These are phyloP conservation scores for Petunia hybrid DNA, from an alignment of 305 asterid genomes.

Conservation along the genomic window DNA sequence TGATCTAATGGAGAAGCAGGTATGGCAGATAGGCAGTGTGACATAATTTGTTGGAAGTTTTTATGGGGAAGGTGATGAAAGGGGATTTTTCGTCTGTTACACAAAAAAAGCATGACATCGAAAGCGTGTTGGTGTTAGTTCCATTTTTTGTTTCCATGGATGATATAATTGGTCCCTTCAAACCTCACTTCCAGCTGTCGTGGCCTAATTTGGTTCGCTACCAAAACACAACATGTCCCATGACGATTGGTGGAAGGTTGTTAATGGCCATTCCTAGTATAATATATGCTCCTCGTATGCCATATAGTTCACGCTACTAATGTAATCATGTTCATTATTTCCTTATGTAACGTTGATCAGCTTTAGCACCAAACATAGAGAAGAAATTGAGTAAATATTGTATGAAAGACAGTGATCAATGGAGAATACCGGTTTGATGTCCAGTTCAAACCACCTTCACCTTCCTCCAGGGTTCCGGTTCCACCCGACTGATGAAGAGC, in stretches of 20 bases:
- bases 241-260: not conserved
- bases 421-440: slow-evolving; percentile 49
- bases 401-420: slow-evolving; percentile 25
- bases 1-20: not conserved
- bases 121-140: slow-evolving; percentile 37
- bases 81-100: slow-evolving; percentile 42
- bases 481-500: slow-evolving; percentile 70
- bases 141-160: not conserved
- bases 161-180: not conserved
- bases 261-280: not conserved
- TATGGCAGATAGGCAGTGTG: not conserved
- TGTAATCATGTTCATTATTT: not conserved
- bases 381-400: not conserved
- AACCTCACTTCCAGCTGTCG: slow-evolving; percentile 35
- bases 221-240: not conserved
- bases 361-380: not conserved
- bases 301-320: not conserved
- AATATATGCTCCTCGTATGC: not conserved
- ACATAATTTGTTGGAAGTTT: not conserved
- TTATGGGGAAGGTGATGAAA: not conserved
- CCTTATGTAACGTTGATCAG: not conserved
- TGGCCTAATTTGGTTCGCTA: not conserved
- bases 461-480: slow-evolving; percentile 66
- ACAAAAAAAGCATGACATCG: slow-evolving; percentile 43
- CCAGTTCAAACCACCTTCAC: slow-evolving; percentile 44